These are phyloP conservation scores for Polytrichum commune DNA, from an alignment of 225 moss, liverwort and hornwort species.

Conservation along the genomic window DNA sequence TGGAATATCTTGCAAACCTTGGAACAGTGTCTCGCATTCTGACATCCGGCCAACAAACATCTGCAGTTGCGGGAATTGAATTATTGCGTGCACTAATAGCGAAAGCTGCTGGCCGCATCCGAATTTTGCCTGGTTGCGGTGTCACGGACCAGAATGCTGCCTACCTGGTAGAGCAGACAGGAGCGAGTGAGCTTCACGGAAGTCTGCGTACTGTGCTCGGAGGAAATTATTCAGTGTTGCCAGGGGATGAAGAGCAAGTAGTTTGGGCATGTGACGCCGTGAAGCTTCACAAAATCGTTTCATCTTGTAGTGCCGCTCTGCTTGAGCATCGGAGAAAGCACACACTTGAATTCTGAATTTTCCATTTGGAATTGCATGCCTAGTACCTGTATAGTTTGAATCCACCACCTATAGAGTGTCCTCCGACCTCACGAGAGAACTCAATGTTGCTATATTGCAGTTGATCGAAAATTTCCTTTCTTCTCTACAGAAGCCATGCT, in stretches of 20 bases:
- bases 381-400: no score
- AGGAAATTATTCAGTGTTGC: conserved; percentile 7
- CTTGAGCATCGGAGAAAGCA: not conserved
- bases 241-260: conserved; percentile 19
- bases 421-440: no score
- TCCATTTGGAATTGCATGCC: not conserved
- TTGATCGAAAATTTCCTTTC: no score
- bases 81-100: conserved; percentile 20
- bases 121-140: conserved; percentile 32
- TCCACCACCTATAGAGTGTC: no score
- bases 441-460: no score
- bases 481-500: no score
- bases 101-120: not conserved
- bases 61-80: conserved; percentile 15
- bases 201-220: conserved; percentile 31
- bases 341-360: not conserved
- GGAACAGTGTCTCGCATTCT: conserved; percentile 14
- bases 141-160: conserved; percentile 28
- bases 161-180: conserved; percentile 15
- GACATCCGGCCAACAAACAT: conserved; percentile 31
- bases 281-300: conserved; percentile 20
- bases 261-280: conserved; percentile 31
- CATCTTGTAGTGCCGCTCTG: not conserved
- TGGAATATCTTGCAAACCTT: conserved; percentile 10
- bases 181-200: conserved; percentile 39